These are phyloP conservation scores for Phytophthora capsici DNA, from an alignment of 352 stramenopile genomes.

Conservation along the genomic window DNA sequence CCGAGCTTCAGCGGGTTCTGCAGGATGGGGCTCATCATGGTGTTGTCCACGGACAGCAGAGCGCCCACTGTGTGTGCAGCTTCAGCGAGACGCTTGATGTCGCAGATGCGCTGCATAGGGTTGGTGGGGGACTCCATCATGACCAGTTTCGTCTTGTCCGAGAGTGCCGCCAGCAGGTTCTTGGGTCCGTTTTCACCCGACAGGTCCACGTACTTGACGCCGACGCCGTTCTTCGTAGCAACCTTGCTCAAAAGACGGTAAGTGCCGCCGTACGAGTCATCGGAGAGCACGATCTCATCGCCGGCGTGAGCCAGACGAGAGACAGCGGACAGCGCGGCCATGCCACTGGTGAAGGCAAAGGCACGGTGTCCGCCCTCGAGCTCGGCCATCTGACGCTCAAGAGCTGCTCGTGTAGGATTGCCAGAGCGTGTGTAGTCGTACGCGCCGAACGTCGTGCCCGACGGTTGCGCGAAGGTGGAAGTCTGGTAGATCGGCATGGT, in stretches of 20 bases:
- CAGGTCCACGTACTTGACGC: constrained; percentile 87
- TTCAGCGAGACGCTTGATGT: constrained; percentile 88
- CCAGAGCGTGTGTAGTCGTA: constrained; percentile 95
- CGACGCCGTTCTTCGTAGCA: constrained; percentile 82
- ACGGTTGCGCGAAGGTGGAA: constrained; percentile 90
- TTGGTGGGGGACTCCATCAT: constrained; percentile 98
- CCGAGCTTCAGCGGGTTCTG: constrained; percentile 94
- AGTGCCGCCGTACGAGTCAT: constrained; percentile 97
- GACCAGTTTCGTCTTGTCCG: constrained; percentile 91
- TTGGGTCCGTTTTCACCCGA: constrained; percentile 71
- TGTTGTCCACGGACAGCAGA: constrained; percentile 95
- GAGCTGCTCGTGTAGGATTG: constrained; percentile 93
- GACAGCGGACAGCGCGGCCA: constrained; percentile 95
- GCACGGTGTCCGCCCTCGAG: constrained; percentile 73
- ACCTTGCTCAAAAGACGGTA: constrained; percentile 92
- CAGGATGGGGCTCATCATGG: constrained; percentile 96
- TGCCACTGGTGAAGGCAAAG: constrained; percentile 95
- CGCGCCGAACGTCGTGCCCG: constrained; percentile 88
- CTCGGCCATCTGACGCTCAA: constrained; percentile 93
- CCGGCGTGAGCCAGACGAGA: constrained; percentile 89
- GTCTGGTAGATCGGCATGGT: constrained; percentile 95
- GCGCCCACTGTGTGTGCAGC: constrained; percentile 83
- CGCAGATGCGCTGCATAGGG: constrained; percentile 94
- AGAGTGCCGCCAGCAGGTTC: constrained; percentile 61
- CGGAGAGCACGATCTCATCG: constrained; percentile 93